Conservation (phyloP, 148 eudicot species). For the Chenopodium quinoa region DNA sequence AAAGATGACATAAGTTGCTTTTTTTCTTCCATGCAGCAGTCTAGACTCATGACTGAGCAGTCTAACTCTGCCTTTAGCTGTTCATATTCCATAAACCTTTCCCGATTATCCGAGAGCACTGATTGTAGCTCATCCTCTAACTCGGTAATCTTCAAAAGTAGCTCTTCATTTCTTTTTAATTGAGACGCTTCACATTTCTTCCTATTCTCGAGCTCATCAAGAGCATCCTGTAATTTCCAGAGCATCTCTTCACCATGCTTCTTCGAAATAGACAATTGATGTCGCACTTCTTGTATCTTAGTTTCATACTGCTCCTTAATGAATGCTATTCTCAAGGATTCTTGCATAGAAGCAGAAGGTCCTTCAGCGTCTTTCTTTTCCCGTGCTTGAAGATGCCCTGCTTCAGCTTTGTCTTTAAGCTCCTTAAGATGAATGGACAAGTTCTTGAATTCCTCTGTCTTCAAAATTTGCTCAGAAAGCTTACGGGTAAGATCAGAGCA, state of each 20-base stretch:
- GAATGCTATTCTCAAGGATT: slow-evolving; percentile 82
- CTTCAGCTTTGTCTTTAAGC: slow-evolving; percentile 84
- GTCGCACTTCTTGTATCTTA: slow-evolving; percentile 71
- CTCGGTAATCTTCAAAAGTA: slow-evolving; percentile 51
- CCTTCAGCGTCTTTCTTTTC: slow-evolving; percentile 64
- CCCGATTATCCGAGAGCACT: slow-evolving; percentile 65
- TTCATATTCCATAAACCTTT: slow-evolving; percentile 58
- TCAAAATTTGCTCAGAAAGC: slow-evolving; percentile 77
- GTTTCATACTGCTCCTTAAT: slow-evolving; percentile 90
- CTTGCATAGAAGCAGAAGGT: slow-evolving; percentile 50
- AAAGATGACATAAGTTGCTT: slow-evolving; percentile 56
- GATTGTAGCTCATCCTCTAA: slow-evolving; percentile 64
- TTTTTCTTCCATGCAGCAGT: slow-evolving; percentile 96
- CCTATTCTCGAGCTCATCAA: slow-evolving; percentile 70
- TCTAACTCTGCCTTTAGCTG: slow-evolving; percentile 75
- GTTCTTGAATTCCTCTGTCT: slow-evolving; percentile 86
- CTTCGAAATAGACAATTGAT: slow-evolving; percentile 68
- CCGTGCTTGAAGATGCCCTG: slow-evolving; percentile 43
- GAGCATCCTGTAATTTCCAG: slow-evolving; percentile 77
- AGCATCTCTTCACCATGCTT: slow-evolving; percentile 95
- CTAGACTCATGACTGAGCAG: slow-evolving; percentile 78
- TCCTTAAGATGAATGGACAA: slow-evolving; percentile 81
- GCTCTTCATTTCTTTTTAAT: slow-evolving; percentile 66
- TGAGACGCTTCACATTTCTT: slow-evolving; percentile 73
- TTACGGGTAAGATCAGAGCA: slow-evolving; percentile 51